These are phyloP conservation scores for Apiotrichum brassicae DNA, from an alignment of 1,284 basidiomycete species.

Conservation along the genomic window DNA sequence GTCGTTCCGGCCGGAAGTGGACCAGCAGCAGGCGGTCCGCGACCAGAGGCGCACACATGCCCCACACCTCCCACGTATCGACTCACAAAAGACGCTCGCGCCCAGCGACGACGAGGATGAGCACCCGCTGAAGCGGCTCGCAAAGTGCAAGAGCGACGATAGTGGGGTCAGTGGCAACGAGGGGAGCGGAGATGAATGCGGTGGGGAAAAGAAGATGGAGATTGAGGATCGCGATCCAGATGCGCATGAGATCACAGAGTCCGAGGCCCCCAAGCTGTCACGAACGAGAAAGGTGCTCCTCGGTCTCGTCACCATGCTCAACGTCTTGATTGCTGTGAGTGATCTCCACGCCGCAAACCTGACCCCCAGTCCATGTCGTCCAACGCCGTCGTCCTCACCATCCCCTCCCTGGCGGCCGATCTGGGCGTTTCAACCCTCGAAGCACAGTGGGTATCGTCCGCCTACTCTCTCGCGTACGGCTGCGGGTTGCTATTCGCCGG, in stretches of 20 bases:
- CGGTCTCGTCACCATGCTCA: constrained; percentile 22
- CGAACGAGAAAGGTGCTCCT: constrained; percentile 16
- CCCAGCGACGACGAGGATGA: neutral
- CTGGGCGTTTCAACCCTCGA: constrained; percentile 29
- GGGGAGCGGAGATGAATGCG: neutral
- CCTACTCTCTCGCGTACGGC: constrained; percentile 44
- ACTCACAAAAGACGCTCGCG: constrained; percentile 16
- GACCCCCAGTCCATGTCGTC: constrained; percentile 8
- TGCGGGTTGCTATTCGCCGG: constrained; percentile 45
- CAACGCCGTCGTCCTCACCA: constrained; percentile 24
- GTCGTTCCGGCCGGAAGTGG: constrained; percentile 3
- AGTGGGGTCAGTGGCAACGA: neutral
- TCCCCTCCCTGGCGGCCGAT: constrained; percentile 41
- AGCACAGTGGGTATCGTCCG: constrained; percentile 44
- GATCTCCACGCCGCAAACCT: neutral
- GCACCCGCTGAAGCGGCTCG: neutral
- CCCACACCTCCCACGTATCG: constrained; percentile 11
- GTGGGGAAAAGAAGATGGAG: neutral
- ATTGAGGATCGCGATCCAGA: neutral
- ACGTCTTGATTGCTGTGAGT: constrained; percentile 23
- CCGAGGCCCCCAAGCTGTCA: neutral
- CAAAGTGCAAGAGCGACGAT: neutral
- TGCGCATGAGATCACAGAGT: neutral
- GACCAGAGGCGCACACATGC: neutral
- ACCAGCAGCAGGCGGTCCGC: neutral